Evolutionary conservation across 1,139 yeast genomes (phyloP).

Genomic region (Yamadazyma triangularis): DNA sequence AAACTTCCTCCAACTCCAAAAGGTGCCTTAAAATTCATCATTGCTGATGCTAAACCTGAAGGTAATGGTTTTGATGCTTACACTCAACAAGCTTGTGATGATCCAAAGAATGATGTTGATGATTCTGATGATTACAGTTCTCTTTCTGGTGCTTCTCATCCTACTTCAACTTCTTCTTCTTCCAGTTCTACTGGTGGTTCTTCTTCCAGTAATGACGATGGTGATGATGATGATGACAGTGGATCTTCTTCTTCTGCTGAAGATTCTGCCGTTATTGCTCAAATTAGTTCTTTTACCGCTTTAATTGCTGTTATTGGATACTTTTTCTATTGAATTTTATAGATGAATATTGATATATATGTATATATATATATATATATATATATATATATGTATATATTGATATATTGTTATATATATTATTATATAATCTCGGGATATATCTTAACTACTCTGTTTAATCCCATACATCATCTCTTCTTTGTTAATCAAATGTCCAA

Average conservation of each 20-base stretch:
- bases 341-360: too few relatives aligned
- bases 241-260: constrained; percentile 5
- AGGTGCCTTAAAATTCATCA: constrained; percentile 67
- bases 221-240: constrained; percentile 3
- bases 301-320: constrained; percentile 7
- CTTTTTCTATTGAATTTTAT: constrained; percentile 6
- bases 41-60: constrained; percentile 66
- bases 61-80: constrained; percentile 75
- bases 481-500: constrained; percentile 93
- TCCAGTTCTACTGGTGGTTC: neutral
- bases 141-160: constrained; percentile 22
- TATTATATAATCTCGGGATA: too few relatives aligned
- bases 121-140: constrained; percentile 33
- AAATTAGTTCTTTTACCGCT: constrained; percentile 8
- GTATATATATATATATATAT: too few relatives aligned
- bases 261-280: constrained; percentile 4
- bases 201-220: constrained; percentile 4
- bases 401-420: too few relatives aligned
- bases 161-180: constrained; percentile 18
- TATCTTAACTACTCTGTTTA: constrained; percentile 30
- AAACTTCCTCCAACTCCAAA: constrained; percentile 74
- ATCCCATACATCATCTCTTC: constrained; percentile 92
- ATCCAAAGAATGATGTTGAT: constrained; percentile 38
- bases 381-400: too few relatives aligned
- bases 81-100: constrained; percentile 66